These are phyloP conservation scores for Mucor irregularis DNA, from an alignment of 371 early-diverging fungal species.

Conservation along the genomic window DNA sequence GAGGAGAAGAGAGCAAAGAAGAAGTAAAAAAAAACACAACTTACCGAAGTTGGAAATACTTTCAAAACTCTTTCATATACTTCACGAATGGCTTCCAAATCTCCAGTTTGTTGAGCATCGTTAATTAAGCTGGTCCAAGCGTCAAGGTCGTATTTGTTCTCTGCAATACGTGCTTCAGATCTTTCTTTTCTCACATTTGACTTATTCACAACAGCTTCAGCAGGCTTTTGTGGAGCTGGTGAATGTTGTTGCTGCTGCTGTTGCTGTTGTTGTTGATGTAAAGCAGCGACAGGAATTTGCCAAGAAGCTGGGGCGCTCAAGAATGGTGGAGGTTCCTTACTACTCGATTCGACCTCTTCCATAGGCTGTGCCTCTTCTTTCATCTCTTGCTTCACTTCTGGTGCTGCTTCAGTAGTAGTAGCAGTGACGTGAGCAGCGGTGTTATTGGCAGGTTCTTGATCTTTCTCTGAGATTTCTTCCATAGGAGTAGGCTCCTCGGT, in stretches of 20 bases:
- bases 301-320: slow-evolving; percentile 53
- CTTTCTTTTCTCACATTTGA: slow-evolving; percentile 47
- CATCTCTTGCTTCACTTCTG: neutral
- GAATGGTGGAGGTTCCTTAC: slow-evolving; percentile 13
- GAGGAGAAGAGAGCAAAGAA: slow-evolving; percentile 1
- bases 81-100: slow-evolving; percentile 63
- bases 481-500: neutral
- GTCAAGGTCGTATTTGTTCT: slow-evolving; percentile 62
- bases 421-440: too few species aligned
- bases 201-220: slow-evolving; percentile 21
- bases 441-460: neutral
- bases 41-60: slow-evolving; percentile 87
- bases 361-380: neutral
- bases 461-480: neutral
- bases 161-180: slow-evolving; percentile 53
- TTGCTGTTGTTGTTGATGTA: slow-evolving; percentile 28
- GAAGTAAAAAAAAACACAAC: slow-evolving; percentile 33
- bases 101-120: slow-evolving; percentile 60
- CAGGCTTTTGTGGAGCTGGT: slow-evolving; percentile 6
- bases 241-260: slow-evolving; percentile 14
- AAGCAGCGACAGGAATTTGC: slow-evolving; percentile 56
- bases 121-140: slow-evolving; percentile 70
- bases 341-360: neutral
- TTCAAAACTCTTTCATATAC: slow-evolving; percentile 74
- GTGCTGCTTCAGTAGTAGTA: neutral